A percentile compares a stretch with the other conserved stretches of the same genome.
These are phyloP conservation scores for Thelephora ganbajun DNA, from an alignment of 768 basidiomycete species.

Conservation along the genomic window DNA sequence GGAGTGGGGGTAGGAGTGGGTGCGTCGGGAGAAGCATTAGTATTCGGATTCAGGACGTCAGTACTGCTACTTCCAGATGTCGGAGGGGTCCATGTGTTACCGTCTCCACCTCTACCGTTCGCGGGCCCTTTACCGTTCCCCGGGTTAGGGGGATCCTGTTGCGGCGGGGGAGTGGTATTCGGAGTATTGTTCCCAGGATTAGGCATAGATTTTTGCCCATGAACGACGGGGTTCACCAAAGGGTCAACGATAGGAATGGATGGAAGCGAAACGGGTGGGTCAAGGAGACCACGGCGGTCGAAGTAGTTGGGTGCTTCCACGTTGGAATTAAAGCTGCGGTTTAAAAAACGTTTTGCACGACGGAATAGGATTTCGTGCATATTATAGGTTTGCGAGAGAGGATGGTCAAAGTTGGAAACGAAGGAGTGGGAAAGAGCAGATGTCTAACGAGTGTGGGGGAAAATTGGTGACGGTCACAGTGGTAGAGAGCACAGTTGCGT, in stretches of 20 bases:
- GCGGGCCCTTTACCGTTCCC: no score
- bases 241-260: constrained; percentile 18
- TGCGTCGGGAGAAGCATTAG: background rate
- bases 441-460: no score
- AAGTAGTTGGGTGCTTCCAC: no score
- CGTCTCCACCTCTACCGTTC: no score
- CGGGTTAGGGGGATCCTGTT: constrained; percentile 2
- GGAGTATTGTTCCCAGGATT: constrained; percentile 1
- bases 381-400: no score
- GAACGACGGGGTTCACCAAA: constrained; percentile 18
- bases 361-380: background rate
- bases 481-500: no score
- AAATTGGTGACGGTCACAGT: no score
- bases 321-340: background rate
- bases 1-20: background rate
- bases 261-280: constrained; percentile 2
- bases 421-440: no score
- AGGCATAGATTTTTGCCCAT: constrained; percentile 3
- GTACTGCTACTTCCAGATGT: background rate
- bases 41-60: background rate
- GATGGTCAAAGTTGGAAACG: no score
- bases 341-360: background rate
- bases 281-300: constrained; percentile 1
- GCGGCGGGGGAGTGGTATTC: constrained; percentile 2
- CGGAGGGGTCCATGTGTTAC: background rate